Evolutionary conservation across 2,329 filamentous ascomycete genomes (phyloP), one percentile per base, ranked within the genome.

Genomic region (Diaporthe velutina): DNA sequence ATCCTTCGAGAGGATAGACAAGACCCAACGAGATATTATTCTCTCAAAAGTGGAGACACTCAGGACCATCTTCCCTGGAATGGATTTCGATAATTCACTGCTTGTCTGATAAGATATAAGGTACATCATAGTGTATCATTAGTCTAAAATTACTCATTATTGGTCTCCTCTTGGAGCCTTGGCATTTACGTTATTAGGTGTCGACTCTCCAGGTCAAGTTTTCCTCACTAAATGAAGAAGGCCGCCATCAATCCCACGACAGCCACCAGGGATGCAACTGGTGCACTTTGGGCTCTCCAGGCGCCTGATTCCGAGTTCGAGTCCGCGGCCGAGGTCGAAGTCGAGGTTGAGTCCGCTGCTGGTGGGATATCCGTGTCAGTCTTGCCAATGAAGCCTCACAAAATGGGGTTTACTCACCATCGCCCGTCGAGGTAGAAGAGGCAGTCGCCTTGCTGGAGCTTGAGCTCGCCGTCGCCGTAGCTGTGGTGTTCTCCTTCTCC

Each of bases 1-100:
- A 35, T 83, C 85, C 2, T 86, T 90, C 71, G 85, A 88, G 10
- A 82, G 86, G 25, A 83, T 88, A 40, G 84, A 87, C 75, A 82
- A 83, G 40, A 84, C 87, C 54, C 84, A 87, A 60, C 84, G 85
- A 55, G 82, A 85, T 30, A 74, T 74, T 8, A 42, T 74, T 6
- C 48, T 68, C 4, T 68, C 64, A n/a, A 68, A 68, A 28, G 48
- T 68, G 5, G 48, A 58, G 12, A 54, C 42, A 15, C 55, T 50
- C 58, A 70, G 58, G 19, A 50, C 28, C 15, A 60, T 58, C 28
- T 58, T 58, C 12, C 55, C 68, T 48, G 35, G 54, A 15, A 35
- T 25, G 54, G 25, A 54, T 28, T 54, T 54, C 9, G 48, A 40
- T 3, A 40, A 7, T 13, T 40, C 15, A 17, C 13, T 17, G 5